phyloP scores from a whole-genome alignment of 805 yeast species.

The Candida quercuum region DNA sequence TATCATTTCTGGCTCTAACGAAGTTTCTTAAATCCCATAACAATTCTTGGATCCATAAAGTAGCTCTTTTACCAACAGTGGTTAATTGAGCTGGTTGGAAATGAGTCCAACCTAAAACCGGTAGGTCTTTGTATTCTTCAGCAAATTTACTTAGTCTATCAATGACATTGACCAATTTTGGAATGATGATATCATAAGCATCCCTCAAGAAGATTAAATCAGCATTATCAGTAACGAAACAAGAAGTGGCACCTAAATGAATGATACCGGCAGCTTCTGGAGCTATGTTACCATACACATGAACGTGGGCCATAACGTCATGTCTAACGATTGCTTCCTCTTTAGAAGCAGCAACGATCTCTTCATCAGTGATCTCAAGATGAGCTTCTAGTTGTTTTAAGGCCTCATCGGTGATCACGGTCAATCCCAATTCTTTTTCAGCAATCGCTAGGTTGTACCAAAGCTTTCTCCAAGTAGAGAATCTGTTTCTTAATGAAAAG shows the following conservation, averaged over 20 bases:
- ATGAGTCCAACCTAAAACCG: conserved; percentile 98
- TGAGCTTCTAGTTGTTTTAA: conserved; percentile 77
- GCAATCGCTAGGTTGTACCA: conserved; percentile 96
- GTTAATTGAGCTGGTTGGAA: conserved; percentile 99
- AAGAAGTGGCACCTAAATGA: conserved; percentile 97
- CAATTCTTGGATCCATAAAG: conserved; percentile 95
- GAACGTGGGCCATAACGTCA: conserved; percentile 99
- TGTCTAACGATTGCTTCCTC: conserved; percentile 98
- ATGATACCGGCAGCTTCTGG: conserved; percentile 98
- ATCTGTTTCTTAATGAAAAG: conserved; percentile 90
- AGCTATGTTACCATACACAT: conserved; percentile 85
- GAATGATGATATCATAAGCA: conserved; percentile 89
- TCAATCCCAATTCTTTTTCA: conserved; percentile 85
- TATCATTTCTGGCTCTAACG: conserved; percentile 91
- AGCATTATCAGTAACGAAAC: conserved; percentile 97
- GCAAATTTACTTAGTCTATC: conserved; percentile 88
- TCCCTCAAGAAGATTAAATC: conserved; percentile 95
- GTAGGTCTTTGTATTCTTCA: conserved; percentile 85
- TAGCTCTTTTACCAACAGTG: conserved; percentile 97
- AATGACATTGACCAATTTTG: conserved; percentile 93
- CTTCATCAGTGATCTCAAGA: conserved; percentile 84
- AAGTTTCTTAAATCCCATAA: conserved; percentile 97
- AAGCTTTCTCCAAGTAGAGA: conserved; percentile 96
- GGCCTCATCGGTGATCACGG: conserved; percentile 85
- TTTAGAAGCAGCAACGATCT: conserved; percentile 78